Evolutionary conservation across 352 stramenopile genomes (phyloP).

Genomic region (Globisporangium alternatum): DNA sequence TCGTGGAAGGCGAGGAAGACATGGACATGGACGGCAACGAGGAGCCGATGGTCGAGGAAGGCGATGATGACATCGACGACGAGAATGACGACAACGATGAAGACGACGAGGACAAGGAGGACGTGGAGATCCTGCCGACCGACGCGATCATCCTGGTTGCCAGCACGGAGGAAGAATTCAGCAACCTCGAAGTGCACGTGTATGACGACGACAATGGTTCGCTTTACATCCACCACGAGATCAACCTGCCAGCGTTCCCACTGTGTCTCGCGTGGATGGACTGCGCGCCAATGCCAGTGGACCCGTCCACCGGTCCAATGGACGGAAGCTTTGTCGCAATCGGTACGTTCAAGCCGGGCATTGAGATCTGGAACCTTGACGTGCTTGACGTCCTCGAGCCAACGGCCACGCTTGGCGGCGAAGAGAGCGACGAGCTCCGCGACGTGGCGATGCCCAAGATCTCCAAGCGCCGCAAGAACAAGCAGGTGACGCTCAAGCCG

Average conservation of each 20-base stretch:
- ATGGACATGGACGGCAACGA: constrained; percentile 36
- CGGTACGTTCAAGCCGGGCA: constrained; percentile 99
- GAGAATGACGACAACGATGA: constrained; percentile 70
- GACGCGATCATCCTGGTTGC: constrained; percentile 96
- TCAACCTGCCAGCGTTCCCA: constrained; percentile 98
- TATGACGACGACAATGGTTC: constrained; percentile 97
- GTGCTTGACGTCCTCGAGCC: constrained; percentile 98
- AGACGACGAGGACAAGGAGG: constrained; percentile 82
- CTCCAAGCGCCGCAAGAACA: constrained; percentile 70
- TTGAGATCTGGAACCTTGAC: constrained; percentile 99
- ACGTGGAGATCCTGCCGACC: constrained; percentile 91
- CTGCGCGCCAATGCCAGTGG: constrained; percentile 65
- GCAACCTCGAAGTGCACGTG: constrained; percentile 97
- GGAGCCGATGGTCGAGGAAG: constrained; percentile 22
- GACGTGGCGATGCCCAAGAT: constrained; percentile 78
- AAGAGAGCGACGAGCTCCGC: constrained; percentile 79
- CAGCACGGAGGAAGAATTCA: constrained; percentile 98
- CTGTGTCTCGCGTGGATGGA: constrained; percentile 97
- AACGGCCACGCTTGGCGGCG: constrained; percentile 91
- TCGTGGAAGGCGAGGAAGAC: constrained; percentile 45
- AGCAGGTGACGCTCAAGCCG: constrained; percentile 70
- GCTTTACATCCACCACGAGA: constrained; percentile 99
- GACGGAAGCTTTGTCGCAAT: constrained; percentile 97
- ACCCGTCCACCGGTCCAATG: constrained; percentile 59
- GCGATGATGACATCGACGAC: constrained; percentile 35